Evolutionary conservation across 805 yeast species (phyloP).

Genomic region (Metschnikowia sp.): DNA sequence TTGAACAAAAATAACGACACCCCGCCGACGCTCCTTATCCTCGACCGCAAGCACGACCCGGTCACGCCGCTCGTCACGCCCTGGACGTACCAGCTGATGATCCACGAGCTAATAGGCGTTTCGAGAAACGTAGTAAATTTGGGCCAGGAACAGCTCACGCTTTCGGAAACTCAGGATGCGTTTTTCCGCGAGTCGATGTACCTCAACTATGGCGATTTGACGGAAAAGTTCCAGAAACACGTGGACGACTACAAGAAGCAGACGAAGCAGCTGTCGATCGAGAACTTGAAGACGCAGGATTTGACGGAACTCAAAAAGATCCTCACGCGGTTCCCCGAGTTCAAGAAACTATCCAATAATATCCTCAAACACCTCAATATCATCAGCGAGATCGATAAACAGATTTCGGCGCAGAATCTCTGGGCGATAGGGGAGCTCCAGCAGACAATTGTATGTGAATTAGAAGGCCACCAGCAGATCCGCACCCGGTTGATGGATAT

Average conservation of each 20-base stretch:
- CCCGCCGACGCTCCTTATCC: constrained; percentile 67
- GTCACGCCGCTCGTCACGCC: constrained; percentile 89
- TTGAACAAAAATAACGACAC: constrained; percentile 55
- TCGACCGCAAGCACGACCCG: constrained; percentile 89
- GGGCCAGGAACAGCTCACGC: constrained; percentile 42
- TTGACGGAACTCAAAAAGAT: constrained; percentile 88
- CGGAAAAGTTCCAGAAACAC: constrained; percentile 80
- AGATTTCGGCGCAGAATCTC: constrained; percentile 58
- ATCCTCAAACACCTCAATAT: constrained; percentile 90
- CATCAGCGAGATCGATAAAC: constrained; percentile 79
- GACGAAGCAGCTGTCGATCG: constrained; percentile 60
- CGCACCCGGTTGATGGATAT: constrained; percentile 52
- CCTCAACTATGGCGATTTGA: constrained; percentile 90
- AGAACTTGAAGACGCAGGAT: constrained; percentile 59
- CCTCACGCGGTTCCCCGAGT: constrained; percentile 91
- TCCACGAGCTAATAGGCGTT: constrained; percentile 86
- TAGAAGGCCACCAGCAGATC: constrained; percentile 38
- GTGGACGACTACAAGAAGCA: constrained; percentile 78
- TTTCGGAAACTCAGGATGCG: constrained; percentile 61
- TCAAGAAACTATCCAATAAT: constrained; percentile 80
- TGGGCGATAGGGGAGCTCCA: constrained; percentile 90
- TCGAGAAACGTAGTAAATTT: constrained; percentile 75
- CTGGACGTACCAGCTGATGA: constrained; percentile 98
- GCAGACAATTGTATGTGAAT: constrained; percentile 69
- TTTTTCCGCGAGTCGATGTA: constrained; percentile 82